Evolutionary conservation across 257 asterid species (phyloP).

Genomic region (Plectranthus barbatus): DNA sequence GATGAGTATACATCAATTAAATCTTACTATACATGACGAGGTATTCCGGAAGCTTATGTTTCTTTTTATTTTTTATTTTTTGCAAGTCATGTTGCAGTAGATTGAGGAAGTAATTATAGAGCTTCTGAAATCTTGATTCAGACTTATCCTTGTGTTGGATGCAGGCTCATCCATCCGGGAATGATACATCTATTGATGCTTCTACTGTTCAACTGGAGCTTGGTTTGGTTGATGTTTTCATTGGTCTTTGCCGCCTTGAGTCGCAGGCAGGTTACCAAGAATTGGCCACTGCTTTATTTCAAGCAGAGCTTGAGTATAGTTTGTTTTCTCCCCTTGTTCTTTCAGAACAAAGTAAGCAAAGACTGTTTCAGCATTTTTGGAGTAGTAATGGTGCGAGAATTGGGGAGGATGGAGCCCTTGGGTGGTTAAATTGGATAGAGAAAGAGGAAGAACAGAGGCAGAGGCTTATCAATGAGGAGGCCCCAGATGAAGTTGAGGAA

Average conservation of each 20-base stretch:
- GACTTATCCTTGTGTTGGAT: conserved; percentile 14
- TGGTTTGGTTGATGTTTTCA: conserved; percentile 69
- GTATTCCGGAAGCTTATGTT: not conserved
- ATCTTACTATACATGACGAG: not conserved
- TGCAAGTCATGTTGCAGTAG: conserved; percentile 1
- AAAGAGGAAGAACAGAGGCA: conserved; percentile 93
- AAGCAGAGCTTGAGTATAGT: conserved; percentile 83
- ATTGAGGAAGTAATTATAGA: not conserved
- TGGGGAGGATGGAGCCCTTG: conserved; percentile 95
- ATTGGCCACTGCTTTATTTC: conserved; percentile 90
- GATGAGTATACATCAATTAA: not conserved
- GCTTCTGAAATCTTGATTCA: conserved; percentile 19
- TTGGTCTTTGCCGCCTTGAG: conserved; percentile 83
- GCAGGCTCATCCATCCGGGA: conserved; percentile 54
- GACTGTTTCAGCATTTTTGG: conserved; percentile 94
- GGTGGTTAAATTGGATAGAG: conserved; percentile 92
- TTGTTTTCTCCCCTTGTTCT: conserved; percentile 78
- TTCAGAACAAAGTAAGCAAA: conserved; percentile 78
- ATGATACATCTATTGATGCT: conserved; percentile 38
- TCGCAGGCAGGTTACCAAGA: conserved; percentile 97
- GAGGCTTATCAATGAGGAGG: conserved; percentile 53
- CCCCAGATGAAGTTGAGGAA: conserved; percentile 45
- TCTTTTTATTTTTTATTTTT: too few species aligned
- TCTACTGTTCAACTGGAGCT: conserved; percentile 52
- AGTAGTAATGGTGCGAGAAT: conserved; percentile 81